Evolutionary conservation across 306 rosid species (phyloP), one percentile per base, ranked within the genome.

Genomic region (Ormosia emarginata): DNA sequence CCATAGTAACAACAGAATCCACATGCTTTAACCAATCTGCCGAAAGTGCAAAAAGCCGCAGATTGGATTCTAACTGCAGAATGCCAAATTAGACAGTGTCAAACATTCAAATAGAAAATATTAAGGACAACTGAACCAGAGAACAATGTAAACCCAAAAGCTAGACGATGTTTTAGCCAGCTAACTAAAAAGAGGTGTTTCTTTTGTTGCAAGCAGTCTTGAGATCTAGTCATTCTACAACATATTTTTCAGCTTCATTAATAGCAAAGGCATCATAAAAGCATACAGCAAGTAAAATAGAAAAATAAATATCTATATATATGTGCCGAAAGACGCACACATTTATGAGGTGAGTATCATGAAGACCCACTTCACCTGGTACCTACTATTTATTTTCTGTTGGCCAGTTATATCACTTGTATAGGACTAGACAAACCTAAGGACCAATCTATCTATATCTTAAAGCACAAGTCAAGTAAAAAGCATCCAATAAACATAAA

Each of bases 11-110:
- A 78, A 75, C 89, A 88, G 97, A 90, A 84, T 95, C 99, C 67
- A 90, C 92, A 77, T 88, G 91, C 84, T 90, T 95, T 59, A 85
- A 90, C 99, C 99, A 95, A 74, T 95, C 99, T 5, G 90, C 64
- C 36, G 94, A 91, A 69, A 95, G 74, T 33, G 98, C 91, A 83
- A 9, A 89, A 80, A 10, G 94, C 66, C 76, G 89, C 84, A 93
- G 79, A 89, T 93, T 95, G 84, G 94, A 90, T 81, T 88, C 97
- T 79, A 95, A 77, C 99, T 95, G 97, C 71, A 43, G 41, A 81
- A 39, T 67, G 32, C 65, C 77, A 82, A 41, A 78, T 66, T 18
- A 81, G 73, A 63, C 49, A 36, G 59, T 68, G 81, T 79, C 40
- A 74, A 79, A 81, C 37, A 18, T 55, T 63, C 10, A 71, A 78